A percentile compares a stretch with the other conserved stretches of the same genome.
These are phyloP conservation scores for Elsinoe batatas DNA, from an alignment of 2,329 filamentous ascomycete genomes.

Conservation along the genomic window DNA sequence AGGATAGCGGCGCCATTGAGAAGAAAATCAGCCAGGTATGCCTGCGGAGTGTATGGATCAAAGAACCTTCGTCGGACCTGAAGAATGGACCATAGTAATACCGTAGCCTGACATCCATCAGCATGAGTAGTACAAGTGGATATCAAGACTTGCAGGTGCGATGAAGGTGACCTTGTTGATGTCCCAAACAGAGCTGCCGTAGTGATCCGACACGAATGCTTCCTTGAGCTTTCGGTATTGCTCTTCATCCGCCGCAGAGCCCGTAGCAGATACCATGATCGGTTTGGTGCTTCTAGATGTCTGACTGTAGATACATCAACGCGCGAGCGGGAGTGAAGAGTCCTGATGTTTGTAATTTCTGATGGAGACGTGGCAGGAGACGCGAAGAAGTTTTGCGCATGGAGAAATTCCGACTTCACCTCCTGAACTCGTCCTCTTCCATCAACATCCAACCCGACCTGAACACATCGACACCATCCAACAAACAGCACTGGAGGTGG, in stretches of 20 bases:
- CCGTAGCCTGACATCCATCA: slow-evolving; percentile 52
- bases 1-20: slow-evolving; percentile 77
- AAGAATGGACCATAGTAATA: slow-evolving; percentile 79
- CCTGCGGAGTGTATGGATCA: slow-evolving; percentile 58
- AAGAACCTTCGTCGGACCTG: slow-evolving; percentile 81
- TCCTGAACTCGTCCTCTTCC: background rate
- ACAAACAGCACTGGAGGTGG: too few relatives aligned
- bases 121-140: background rate
- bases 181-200: slow-evolving; percentile 71
- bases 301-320: background rate
- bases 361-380: background rate
- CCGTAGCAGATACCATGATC: slow-evolving; percentile 20
- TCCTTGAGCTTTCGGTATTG: slow-evolving; percentile 86
- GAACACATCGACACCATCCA: background rate
- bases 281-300: background rate
- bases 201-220: slow-evolving; percentile 86
- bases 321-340: background rate
- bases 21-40: slow-evolving; percentile 69
- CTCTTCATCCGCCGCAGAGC: slow-evolving; percentile 24
- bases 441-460: background rate
- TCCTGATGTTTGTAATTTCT: background rate
- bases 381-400: slow-evolving; percentile 10
- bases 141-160: slow-evolving; percentile 57
- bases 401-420: slow-evolving; percentile 2
- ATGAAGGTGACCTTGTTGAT: slow-evolving; percentile 80